Evolutionary conservation across 768 basidiomycete species (phyloP).

Genomic region (Crucibulum laeve): DNA sequence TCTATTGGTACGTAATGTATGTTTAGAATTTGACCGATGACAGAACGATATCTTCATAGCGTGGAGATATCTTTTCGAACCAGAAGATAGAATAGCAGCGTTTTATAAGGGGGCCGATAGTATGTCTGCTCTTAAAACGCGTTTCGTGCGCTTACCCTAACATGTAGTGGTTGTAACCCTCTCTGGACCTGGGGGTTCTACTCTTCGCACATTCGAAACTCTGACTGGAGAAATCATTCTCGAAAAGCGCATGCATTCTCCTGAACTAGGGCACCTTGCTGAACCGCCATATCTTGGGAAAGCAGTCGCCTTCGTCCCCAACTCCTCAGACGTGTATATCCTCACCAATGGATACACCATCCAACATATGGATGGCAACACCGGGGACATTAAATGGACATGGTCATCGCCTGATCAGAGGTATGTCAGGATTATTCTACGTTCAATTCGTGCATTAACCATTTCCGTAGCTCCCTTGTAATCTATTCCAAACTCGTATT

Average conservation of each 20-base stretch:
- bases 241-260: conserved; percentile 59
- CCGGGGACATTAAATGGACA: conserved; percentile 60
- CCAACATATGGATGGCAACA: conserved; percentile 39
- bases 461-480: conserved; percentile 47
- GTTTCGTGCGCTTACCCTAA: background rate
- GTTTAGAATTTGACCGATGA: background rate
- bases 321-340: conserved; percentile 37
- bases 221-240: conserved; percentile 58
- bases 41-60: conserved; percentile 35
- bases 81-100: conserved; percentile 59
- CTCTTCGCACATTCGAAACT: conserved; percentile 62
- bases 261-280: conserved; percentile 34
- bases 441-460: conserved; percentile 3
- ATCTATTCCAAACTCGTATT: conserved; percentile 60
- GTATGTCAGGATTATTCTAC: conserved; percentile 39
- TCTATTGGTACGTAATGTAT: conserved; percentile 52
- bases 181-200: conserved; percentile 72
- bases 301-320: conserved; percentile 36
- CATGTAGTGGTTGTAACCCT: conserved; percentile 61
- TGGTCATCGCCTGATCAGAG: conserved; percentile 69
- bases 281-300: conserved; percentile 57
- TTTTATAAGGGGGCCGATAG: conserved; percentile 58
- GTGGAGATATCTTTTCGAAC: conserved; percentile 80
- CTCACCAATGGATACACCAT: conserved; percentile 62
- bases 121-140: conserved; percentile 27